These are phyloP conservation scores for Lepidium sativum DNA, from an alignment of 345 rosid species.

Conservation along the genomic window DNA sequence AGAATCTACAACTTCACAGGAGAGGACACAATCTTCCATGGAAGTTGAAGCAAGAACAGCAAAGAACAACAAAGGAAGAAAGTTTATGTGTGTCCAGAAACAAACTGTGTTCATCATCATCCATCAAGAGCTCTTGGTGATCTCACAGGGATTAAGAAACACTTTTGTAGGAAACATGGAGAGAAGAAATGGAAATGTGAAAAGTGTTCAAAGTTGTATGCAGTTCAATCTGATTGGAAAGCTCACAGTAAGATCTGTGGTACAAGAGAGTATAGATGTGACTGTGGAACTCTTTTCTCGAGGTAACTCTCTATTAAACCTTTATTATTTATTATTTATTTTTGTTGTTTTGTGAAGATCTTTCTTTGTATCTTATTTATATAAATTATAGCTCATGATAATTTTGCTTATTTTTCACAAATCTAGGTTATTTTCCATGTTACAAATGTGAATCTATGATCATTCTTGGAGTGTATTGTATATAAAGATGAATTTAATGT, in stretches of 20 bases:
- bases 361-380: neutral
- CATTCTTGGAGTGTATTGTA: too few relatives aligned
- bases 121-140: constrained; percentile 38
- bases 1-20: constrained; percentile 89
- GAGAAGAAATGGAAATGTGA: constrained; percentile 39
- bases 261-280: constrained; percentile 35
- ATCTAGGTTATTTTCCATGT: too few relatives aligned
- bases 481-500: too few relatives aligned
- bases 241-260: constrained; percentile 36
- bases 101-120: constrained; percentile 30
- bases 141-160: constrained; percentile 36
- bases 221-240: constrained; percentile 36
- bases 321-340: too few relatives aligned
- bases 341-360: neutral
- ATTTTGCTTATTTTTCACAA: neutral
- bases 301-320: constrained; percentile 10
- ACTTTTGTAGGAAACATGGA: constrained; percentile 33
- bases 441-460: too few relatives aligned
- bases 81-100: constrained; percentile 32
- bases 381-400: too few relatives aligned
- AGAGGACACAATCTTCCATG: constrained; percentile 97
- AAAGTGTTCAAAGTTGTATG: constrained; percentile 33
- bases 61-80: constrained; percentile 38
- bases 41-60: constrained; percentile 73
- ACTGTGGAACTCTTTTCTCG: constrained; percentile 35